Evolutionary conservation across 164 flowering plant genomes (phyloP), one percentile per base, ranked within the genome.

Genomic region (grape (Vitis vinifera)): DNA sequence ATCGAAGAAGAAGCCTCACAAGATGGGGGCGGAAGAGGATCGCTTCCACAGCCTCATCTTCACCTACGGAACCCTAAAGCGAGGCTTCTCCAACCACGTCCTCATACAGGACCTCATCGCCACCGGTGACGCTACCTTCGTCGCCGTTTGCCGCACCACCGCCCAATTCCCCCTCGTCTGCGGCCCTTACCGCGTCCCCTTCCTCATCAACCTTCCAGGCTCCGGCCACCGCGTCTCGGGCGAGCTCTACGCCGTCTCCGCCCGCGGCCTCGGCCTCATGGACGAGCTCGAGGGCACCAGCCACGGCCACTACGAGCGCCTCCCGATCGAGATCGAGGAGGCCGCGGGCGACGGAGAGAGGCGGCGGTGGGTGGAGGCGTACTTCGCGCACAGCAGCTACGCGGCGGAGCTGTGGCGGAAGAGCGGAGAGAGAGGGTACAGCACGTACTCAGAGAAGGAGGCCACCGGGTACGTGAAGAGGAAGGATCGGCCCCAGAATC

Each of bases 11-110:
- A 37, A 37, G 44, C 44, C 44, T 37, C 44, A 37, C 44, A 37
- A 6, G 44, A 37, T 37, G 44, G 68, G 44, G n/a, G 59, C 51
- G n/a, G 59, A 27, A 15, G 57, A 29, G 14, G 65, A 51, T 16
- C n/a, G 49, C 6, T 52, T 23, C 8, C 49, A 64, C 10, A 62
- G 63, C 53, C 79, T 87, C 5, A 70, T 93, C 60, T 90, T 94
- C 89, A 85, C 97, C 23, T 94, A 94, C 84, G 98, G 98, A 13
- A 94, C 98, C 15, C 83, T 94, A 3, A 94, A 91, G 75, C 75
- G 71, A 1, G 94, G 93, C 8, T 94, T 94, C 86, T 73, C 90
- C 59, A 94, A 94, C 71, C 98, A 94, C 79, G 4, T 9, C 31
- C 83, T 94, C n/a, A 66, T 94, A 51, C 78, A 88, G 44, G 86